These are phyloP conservation scores for Moringa oleifera DNA, from an alignment of 345 rosid genomes.

Conservation along the genomic window DNA sequence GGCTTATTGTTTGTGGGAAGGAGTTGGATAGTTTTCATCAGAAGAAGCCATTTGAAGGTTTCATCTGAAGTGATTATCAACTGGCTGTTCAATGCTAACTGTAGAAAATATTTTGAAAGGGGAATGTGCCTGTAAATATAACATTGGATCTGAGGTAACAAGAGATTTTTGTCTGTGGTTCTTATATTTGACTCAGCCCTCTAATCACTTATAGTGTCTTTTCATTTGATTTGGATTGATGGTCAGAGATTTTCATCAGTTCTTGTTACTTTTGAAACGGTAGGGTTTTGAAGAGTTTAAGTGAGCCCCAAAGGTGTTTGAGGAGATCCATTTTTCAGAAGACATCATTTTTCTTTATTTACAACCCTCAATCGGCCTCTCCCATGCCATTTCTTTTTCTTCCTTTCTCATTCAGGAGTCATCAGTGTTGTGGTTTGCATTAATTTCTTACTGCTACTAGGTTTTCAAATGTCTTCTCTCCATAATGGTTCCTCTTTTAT, in stretches of 20 bases:
- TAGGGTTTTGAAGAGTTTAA: too few species aligned
- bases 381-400: background rate
- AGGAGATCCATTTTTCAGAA: background rate
- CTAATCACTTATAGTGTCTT: background rate
- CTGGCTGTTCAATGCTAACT: background rate
- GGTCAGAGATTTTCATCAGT: too few species aligned
- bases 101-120: too few species aligned
- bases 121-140: too few species aligned
- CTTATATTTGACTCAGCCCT: background rate
- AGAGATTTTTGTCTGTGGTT: background rate
- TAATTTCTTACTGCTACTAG: constrained; percentile 1
- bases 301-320: background rate
- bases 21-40: background rate
- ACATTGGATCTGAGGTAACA: too few species aligned
- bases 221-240: too few species aligned
- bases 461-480: constrained; percentile 3
- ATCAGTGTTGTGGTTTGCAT: background rate
- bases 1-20: background rate
- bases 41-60: too few species aligned
- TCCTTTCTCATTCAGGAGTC: background rate
- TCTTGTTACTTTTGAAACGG: too few species aligned
- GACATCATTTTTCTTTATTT: background rate
- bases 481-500: background rate
- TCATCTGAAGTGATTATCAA: too few species aligned
- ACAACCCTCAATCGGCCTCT: background rate